Evolutionary conservation across 148 eudicot genomes (phyloP).

Genomic region (Agrostemma githago): DNA sequence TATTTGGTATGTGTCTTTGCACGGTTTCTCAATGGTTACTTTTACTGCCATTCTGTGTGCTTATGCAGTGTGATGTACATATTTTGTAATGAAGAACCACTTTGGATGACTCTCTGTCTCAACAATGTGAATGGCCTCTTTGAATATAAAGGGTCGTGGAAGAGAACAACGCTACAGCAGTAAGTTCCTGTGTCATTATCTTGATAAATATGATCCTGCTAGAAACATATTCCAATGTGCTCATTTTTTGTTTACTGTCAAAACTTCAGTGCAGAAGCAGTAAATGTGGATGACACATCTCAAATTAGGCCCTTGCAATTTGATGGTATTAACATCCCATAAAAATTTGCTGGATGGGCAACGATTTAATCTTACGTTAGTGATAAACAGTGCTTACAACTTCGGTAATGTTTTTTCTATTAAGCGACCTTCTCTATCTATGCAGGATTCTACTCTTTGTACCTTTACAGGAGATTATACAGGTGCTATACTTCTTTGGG

Average conservation of each 20-base stretch:
- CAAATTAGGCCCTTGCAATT: constrained; percentile 45
- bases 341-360: background rate
- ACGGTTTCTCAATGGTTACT: constrained; percentile 5
- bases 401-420: background rate
- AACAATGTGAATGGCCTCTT: constrained; percentile 45
- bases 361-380: background rate
- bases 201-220: constrained; percentile 10
- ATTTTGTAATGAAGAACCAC: constrained; percentile 96
- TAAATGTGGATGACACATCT: constrained; percentile 34
- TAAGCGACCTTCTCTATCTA: constrained; percentile 5
- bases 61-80: constrained; percentile 92
- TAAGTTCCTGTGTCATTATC: constrained; percentile 29
- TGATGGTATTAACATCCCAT: constrained; percentile 49
- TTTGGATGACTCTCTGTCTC: constrained; percentile 91
- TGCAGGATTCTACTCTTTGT: constrained; percentile 85
- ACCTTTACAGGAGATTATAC: constrained; percentile 72
- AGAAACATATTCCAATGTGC: background rate
- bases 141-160: constrained; percentile 92
- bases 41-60: constrained; percentile 1
- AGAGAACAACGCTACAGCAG: constrained; percentile 65
- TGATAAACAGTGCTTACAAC: background rate
- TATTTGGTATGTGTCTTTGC: background rate
- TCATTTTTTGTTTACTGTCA: background rate
- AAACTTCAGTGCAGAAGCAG: constrained; percentile 41
- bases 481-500: constrained; percentile 70